Percentiles rank a stretch among this genome's conserved stretches.
Evolutionary conservation across 768 basidiomycete genomes (phyloP).

Genomic region (Tylopilus plumbeoviolaceoides): DNA sequence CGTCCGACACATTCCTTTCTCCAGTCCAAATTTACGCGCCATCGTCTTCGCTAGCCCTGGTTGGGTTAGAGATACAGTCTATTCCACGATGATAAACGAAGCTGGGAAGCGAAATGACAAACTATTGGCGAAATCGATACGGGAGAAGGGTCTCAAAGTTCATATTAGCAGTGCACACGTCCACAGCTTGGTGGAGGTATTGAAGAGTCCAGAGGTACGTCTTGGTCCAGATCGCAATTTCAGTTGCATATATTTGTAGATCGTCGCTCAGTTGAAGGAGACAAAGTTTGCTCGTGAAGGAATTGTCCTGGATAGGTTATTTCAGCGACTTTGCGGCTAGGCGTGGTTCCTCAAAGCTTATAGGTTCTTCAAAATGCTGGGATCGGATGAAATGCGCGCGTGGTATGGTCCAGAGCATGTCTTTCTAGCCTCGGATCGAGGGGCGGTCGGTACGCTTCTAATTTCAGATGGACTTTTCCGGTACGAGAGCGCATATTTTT

Average conservation of each 20-base stretch:
- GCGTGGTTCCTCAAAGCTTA: background rate
- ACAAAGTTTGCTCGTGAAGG: conserved; percentile 97
- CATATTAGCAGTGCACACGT: conserved; percentile 94
- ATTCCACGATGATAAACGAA: conserved; percentile 79
- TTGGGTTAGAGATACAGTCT: conserved; percentile 88
- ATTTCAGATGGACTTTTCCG: conserved; percentile 95
- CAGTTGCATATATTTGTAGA: conserved; percentile 37
- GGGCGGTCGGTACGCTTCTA: conserved; percentile 89
- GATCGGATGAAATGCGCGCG: conserved; percentile 88
- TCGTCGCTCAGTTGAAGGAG: conserved; percentile 75
- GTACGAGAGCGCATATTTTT: conserved; percentile 36
- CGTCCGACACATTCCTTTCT: conserved; percentile 85
- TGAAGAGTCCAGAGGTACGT: conserved; percentile 89
- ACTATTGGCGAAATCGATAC: conserved; percentile 62
- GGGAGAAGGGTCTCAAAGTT: conserved; percentile 84
- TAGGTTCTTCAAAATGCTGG: conserved; percentile 98
- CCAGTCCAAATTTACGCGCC: conserved; percentile 66
- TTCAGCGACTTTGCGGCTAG: background rate
- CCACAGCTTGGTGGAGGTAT: conserved; percentile 89
- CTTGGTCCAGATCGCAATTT: background rate
- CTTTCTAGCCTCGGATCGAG: conserved; percentile 82
- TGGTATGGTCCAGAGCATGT: conserved; percentile 99
- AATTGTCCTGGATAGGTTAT: conserved; percentile 80
- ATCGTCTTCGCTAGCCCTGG: conserved; percentile 97
- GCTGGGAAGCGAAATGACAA: conserved; percentile 82